Evolutionary conservation across 768 basidiomycete species (phyloP).

Genomic region (Tylopilus balloui): DNA sequence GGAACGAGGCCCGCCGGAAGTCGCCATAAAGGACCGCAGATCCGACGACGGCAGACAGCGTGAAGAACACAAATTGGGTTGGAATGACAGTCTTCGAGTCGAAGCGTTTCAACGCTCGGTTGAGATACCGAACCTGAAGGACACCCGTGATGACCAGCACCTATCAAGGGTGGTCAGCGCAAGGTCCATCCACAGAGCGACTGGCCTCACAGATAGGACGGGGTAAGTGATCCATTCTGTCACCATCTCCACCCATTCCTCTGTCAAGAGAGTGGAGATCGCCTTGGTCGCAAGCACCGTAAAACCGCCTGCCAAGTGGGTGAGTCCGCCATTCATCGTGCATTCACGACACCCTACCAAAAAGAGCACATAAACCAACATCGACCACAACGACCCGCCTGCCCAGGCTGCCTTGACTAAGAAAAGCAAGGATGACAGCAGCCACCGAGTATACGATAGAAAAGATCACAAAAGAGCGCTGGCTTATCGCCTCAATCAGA

Average conservation of each 20-base stretch:
- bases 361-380: slow-evolving; percentile 81
- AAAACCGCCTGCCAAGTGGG: slow-evolving; percentile 63
- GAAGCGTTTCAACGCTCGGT: slow-evolving; percentile 87
- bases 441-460: slow-evolving; percentile 55
- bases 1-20: slow-evolving; percentile 77
- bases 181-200: not conserved
- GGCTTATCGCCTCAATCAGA: slow-evolving; percentile 64
- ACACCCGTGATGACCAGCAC: slow-evolving; percentile 70
- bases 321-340: not conserved
- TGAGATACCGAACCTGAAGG: slow-evolving; percentile 81
- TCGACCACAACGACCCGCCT: slow-evolving; percentile 75
- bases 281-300: slow-evolving; percentile 95
- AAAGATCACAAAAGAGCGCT: slow-evolving; percentile 73
- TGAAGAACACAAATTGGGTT: slow-evolving; percentile 93
- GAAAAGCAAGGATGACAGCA: slow-evolving; percentile 52
- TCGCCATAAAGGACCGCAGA: slow-evolving; percentile 94
- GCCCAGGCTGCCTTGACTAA: slow-evolving; percentile 65
- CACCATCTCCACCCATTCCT: slow-evolving; percentile 74
- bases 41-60: slow-evolving; percentile 86
- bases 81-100: slow-evolving; percentile 95
- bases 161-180: slow-evolving; percentile 33
- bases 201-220: slow-evolving; percentile 53
- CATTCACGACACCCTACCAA: slow-evolving; percentile 44
- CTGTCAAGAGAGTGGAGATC: slow-evolving; percentile 77
- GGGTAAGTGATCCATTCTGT: slow-evolving; percentile 81